Evolutionary conservation across 148 eudicot species (phyloP), one percentile per base, ranked within the genome.

Genomic region (Amaranthus hypochondriacus): DNA sequence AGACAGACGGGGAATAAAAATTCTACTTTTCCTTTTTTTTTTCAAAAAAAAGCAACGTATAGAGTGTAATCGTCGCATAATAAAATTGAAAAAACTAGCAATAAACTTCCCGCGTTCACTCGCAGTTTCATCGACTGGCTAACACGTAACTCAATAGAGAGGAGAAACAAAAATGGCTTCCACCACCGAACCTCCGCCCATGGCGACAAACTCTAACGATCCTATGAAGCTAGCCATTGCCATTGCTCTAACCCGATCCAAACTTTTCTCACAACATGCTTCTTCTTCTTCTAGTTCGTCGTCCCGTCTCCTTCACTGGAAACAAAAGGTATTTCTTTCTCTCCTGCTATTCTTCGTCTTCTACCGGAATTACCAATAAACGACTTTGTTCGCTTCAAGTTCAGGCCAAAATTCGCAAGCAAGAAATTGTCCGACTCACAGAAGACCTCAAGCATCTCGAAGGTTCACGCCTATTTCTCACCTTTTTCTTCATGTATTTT

Each of bases 361-460:
- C 61, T 6, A 10, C 28, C 48, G 8, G 1, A 43, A n/a, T 56
- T 18, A 15, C 21, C 2, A 49, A 65, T 66, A 56, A 5, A 14
- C 9, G 54, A 63, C 7, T 42, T n/a, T 63, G 1, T 67, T 74
- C 39, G 51, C 78, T 47, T 46, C n/a, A 28, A 44, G 72, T 83
- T 79, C 82, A 93, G 98, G 96, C 98, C 2, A 89, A 89, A 76
- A 85, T 85, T 66, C 92, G 98, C 14, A 93, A 93, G 71, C 86
- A 77, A 62, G 88, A 89, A 77, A 81, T 93, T 81, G 71, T 86
- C n/a, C 79, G 79, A 69, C 93, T 93, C 59, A 88, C 79, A 58
- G 83, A 89, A 53, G 92, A 87, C 68, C 90, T 93, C 79, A 85
- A 83, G 68, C 76, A 81, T 57, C 90, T 89, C 53, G 90, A 91